Conservation (phyloP, 2,329 filamentous ascomycete species). For the Fusarium sterilihyphosum region DNA sequence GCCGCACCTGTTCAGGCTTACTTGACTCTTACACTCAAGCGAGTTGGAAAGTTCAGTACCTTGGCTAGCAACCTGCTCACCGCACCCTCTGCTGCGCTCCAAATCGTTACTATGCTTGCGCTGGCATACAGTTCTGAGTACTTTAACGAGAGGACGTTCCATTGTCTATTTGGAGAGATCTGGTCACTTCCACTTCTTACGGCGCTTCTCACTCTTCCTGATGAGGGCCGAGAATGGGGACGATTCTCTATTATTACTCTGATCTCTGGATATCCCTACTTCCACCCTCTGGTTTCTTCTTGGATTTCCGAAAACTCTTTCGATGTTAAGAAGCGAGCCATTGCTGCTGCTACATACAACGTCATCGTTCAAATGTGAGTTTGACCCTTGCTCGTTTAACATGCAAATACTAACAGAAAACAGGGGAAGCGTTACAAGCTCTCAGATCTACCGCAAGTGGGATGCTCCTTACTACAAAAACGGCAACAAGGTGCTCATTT, state of each 20-base stretch:
- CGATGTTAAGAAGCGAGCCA: slow-evolving; percentile 60
- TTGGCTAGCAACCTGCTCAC: slow-evolving; percentile 71
- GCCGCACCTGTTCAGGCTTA: slow-evolving; percentile 59
- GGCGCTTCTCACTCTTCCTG: slow-evolving; percentile 60
- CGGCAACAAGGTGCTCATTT: slow-evolving; percentile 67
- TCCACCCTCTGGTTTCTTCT: slow-evolving; percentile 63
- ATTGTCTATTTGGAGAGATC: slow-evolving; percentile 62
- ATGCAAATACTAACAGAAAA: neutral
- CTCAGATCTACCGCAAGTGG: slow-evolving; percentile 60
- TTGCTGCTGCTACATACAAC: slow-evolving; percentile 60
- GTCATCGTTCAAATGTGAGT: slow-evolving; percentile 56
- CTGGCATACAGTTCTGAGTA: slow-evolving; percentile 65
- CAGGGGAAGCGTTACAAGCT: slow-evolving; percentile 52
- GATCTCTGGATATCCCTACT: slow-evolving; percentile 66
- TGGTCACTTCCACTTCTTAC: slow-evolving; percentile 64
- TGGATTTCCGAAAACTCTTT: slow-evolving; percentile 63
- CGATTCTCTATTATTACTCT: slow-evolving; percentile 62
- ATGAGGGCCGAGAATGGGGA: slow-evolving; percentile 60
- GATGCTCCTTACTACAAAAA: slow-evolving; percentile 66
- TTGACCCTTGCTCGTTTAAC: rapidly evolving
- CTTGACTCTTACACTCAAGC: slow-evolving; percentile 65
- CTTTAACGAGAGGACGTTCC: slow-evolving; percentile 64
- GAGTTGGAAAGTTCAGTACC: slow-evolving; percentile 63
- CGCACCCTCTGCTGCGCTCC: slow-evolving; percentile 66
- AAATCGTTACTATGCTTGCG: slow-evolving; percentile 65